Base-by-base conservation (phyloP, 768 basidiomycete genomes). In the Pleurotus tuber-regium region DNA sequence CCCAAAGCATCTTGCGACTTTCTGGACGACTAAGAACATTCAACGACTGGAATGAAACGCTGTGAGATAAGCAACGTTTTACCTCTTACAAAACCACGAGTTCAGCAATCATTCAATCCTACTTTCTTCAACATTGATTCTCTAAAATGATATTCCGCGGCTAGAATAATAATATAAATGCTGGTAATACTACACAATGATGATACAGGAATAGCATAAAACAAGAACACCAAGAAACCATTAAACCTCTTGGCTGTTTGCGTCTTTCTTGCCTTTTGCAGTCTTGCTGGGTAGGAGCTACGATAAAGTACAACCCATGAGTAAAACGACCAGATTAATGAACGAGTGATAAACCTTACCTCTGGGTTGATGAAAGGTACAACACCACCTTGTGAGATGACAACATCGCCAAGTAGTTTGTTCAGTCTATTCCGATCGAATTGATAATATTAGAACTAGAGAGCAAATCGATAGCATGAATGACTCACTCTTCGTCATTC, bases 341-440 rank as follows among this genome's bases (percentile, higher is more conserved):
- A n/a, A n/a, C n/a, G n/a, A n/a, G n/a, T n/a, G n/a, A n/a, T 23
- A 14, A 33, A 19, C 58, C 63, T 19, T 23, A 70, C 56, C 41
- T 57, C 66, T 5, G 72, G 71, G 52, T 83, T 79, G 66, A 88
- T 89, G 66, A 79, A 75, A n/a, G 89, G 88, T 14, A 87, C 82
- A 41, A 88, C 87, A 77, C 89, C 89, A 67, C 89, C 89, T 60
- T 91, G 89, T 19, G 86, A 88, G 71, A 92, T 91, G 62, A 87
- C 84, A 55, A 91, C 89, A 54, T 83, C 76, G 21, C 88, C 88
- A 50, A 91, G 82, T 50, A 91, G 84, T 66, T 82, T 86, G 74
- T 87, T 85, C 65, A 89, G 64, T 68, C 80, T 80, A 50, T 16
- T 28, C n/a, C 10, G 26, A n/a, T 16, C 23, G 4, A 31, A 25